Conservation (phyloP, 768 basidiomycete species). For the Mycena vulgaris region DNA sequence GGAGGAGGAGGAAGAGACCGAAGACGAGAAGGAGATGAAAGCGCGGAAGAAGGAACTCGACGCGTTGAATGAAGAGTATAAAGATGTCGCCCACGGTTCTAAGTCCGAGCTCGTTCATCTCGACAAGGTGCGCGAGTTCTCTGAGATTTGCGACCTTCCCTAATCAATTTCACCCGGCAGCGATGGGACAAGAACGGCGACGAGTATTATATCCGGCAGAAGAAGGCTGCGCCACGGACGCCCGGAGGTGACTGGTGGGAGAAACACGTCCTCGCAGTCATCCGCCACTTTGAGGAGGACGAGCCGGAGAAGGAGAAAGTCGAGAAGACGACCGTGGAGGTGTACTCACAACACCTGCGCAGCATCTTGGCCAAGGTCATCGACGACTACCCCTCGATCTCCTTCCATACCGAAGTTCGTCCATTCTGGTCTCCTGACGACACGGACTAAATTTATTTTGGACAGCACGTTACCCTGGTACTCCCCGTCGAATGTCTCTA, state of each 20-base stretch:
- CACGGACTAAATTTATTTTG: not conserved
- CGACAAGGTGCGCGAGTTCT: slow-evolving; percentile 13
- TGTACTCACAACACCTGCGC: slow-evolving; percentile 27
- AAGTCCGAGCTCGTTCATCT: slow-evolving; percentile 32
- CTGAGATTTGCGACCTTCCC: not conserved
- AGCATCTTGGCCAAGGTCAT: slow-evolving; percentile 27
- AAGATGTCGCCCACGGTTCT: slow-evolving; percentile 21
- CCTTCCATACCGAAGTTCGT: slow-evolving; percentile 30
- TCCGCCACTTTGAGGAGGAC: slow-evolving; percentile 26
- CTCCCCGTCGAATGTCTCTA: slow-evolving; percentile 28
- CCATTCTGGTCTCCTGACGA: not conserved
- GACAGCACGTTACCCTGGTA: slow-evolving; percentile 19
- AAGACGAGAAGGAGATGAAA: slow-evolving; percentile 28
- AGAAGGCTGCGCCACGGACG: slow-evolving; percentile 21
- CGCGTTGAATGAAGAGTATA: slow-evolving; percentile 24
- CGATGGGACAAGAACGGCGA: slow-evolving; percentile 33
- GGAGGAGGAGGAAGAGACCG: too few relatives aligned
- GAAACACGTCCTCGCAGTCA: slow-evolving; percentile 30
- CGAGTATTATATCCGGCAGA: slow-evolving; percentile 32
- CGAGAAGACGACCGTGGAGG: slow-evolving; percentile 27
- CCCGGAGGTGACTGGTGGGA: slow-evolving; percentile 23
- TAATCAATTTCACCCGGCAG: not conserved
- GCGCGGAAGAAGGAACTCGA: slow-evolving; percentile 31
- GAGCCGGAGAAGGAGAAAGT: slow-evolving; percentile 25
- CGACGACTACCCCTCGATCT: slow-evolving; percentile 12